Evolutionary conservation across 2,329 filamentous ascomycete species (phyloP), one percentile per base, ranked within the genome.

Genomic region (Pseudogymnoascus sp.): DNA sequence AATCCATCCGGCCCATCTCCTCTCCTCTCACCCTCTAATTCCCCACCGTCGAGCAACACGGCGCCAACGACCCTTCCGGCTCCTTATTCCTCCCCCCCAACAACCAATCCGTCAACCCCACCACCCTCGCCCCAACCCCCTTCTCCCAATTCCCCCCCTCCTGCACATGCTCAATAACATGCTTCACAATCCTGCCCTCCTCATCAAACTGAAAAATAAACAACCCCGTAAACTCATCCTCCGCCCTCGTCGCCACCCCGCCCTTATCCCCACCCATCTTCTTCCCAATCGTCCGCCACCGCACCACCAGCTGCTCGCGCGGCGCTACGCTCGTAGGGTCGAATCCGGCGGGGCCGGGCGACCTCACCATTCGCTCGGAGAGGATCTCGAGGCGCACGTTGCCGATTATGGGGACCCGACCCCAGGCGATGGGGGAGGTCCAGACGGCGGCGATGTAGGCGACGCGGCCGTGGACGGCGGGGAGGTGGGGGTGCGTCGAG

Each of bases 391-490:
- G 83, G 69, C 86, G 87, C 50, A 97, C 91, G 71, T 96, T 96
- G 68, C 93, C 92, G 33, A 97, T 83, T 18, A 97, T 84, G 2
- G 94, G 94, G 1, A 99, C 83, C 28, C 90, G 86, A 71, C 95
- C 95, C 94, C 94, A 99, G 31, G 92, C 93, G 61, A 99, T 88
- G 0, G 94, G 94, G 0, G 92, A 92, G 0, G 94, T 97, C 92
- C 92, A 97, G 38, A 99, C 80, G 2, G 94, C 94, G 16, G 94
- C 93, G 37, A 89, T 89, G 75, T 99, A 99, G 59, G 91, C 89
- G 37, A 97, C 89, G 56, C 90, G 86, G 61, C 94, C 94, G 28
- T 90, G 91, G 42, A 97, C 94, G n/a, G 86, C 89, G 35, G 94
- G 94, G 2, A 99, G 89, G 74, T 93, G 89, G 2, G 90, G 91